Conservation (phyloP, 148 eudicot species). For the Arctostaphylos glauca region DNA sequence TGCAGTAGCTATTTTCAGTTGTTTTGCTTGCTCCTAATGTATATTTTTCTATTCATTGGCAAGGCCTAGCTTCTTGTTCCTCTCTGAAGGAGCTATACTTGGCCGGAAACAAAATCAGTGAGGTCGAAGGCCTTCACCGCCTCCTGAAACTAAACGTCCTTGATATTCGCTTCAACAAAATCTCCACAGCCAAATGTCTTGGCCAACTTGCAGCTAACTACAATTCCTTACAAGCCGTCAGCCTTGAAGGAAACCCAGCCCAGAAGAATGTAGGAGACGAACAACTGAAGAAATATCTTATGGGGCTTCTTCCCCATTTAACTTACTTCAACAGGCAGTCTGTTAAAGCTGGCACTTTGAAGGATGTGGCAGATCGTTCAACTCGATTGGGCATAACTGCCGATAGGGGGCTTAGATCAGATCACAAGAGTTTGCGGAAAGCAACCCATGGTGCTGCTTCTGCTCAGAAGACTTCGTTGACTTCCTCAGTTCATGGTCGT, state of each 20-base stretch:
- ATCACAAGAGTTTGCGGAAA: conserved; percentile 54
- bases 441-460: conserved; percentile 30
- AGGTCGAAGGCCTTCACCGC: conserved; percentile 98
- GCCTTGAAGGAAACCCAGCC: conserved; percentile 96
- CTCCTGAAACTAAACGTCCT: conserved; percentile 77
- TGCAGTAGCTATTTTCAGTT: background rate
- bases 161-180: conserved; percentile 87
- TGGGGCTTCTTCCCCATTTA: conserved; percentile 71
- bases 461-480: conserved; percentile 32
- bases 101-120: conserved; percentile 94
- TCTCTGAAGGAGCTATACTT: conserved; percentile 81
- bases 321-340: conserved; percentile 78
- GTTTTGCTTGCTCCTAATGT: conserved; percentile 1
- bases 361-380: conserved; percentile 63
- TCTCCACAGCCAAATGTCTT: conserved; percentile 77
- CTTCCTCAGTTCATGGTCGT: conserved; percentile 45
- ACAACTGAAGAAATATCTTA: conserved; percentile 71
- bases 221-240: conserved; percentile 81
- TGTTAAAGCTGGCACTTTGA: conserved; percentile 57
- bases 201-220: conserved; percentile 97
- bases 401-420: conserved; percentile 57
- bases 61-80: conserved; percentile 91
- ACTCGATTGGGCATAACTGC: conserved; percentile 60
- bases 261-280: conserved; percentile 96
- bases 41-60: background rate